Conservation (phyloP, 164 flowering plant genomes). For the Akebia trifoliata region DNA sequence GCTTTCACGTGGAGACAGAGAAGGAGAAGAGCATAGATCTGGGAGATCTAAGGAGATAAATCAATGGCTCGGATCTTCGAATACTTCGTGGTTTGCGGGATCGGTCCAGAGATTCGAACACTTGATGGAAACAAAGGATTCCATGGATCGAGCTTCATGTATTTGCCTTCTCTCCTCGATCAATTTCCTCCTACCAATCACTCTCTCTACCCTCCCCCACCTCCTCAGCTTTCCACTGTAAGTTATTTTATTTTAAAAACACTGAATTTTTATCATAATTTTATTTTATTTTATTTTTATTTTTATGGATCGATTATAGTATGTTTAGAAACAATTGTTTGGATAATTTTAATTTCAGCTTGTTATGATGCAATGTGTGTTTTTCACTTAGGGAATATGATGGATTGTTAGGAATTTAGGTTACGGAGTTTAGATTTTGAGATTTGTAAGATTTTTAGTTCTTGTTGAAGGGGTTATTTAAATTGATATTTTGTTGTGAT, state of each 20-base stretch:
- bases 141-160: conserved; percentile 57
- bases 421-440: neutral
- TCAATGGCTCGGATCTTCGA: conserved; percentile 74
- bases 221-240: conserved; percentile 94
- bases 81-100: conserved; percentile 91
- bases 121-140: conserved; percentile 71
- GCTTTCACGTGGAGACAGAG: too few species aligned
- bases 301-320: neutral
- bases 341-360: too few species aligned
- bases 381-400: neutral
- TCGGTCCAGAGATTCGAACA: conserved; percentile 89
- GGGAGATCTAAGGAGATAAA: conserved; percentile 2
- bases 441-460: neutral
- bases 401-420: neutral
- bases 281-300: too few species aligned
- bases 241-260: conserved; percentile 13
- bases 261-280: too few species aligned
- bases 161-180: conserved; percentile 77
- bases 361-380: too few species aligned
- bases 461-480: neutral
- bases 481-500: too few species aligned
- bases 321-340: neutral
- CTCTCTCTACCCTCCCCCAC: conserved; percentile 77
- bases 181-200: conserved; percentile 79
- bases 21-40: neutral